Evolutionary conservation across 257 asterid genomes (phyloP).

Genomic region (Jaltomata sinuosa): DNA sequence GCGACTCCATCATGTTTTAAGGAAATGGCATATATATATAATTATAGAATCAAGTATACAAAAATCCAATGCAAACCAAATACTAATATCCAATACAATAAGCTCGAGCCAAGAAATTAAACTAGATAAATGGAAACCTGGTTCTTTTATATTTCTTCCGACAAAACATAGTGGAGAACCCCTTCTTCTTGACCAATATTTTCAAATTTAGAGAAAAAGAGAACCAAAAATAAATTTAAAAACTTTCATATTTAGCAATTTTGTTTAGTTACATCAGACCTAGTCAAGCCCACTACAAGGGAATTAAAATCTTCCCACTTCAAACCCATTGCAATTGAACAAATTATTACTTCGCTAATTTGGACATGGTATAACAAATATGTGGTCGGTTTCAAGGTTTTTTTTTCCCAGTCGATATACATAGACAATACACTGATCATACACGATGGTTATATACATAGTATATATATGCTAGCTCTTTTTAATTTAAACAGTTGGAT

Average conservation of each 20-base stretch:
- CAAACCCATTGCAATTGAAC: neutral
- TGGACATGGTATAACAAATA: neutral
- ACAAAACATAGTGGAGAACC: conserved; percentile 3
- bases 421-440: neutral
- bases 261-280: neutral
- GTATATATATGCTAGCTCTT: neutral
- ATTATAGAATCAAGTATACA: neutral
- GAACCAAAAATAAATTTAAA: neutral
- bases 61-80: neutral
- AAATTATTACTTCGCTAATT: neutral
- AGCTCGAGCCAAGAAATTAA: neutral
- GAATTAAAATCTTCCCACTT: neutral
- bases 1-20: neutral
- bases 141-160: neutral
- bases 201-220: neutral
- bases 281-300: conserved; percentile 1
- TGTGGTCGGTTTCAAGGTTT: neutral
- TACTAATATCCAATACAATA: neutral
- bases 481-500: neutral
- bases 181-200: conserved; percentile 4
- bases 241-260: neutral
- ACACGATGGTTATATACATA: neutral
- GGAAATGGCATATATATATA: neutral
- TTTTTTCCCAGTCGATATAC: neutral
- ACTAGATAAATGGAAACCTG: neutral